Conservation (phyloP, 805 yeast species). For the Lipomyces starkeyi region DNA sequence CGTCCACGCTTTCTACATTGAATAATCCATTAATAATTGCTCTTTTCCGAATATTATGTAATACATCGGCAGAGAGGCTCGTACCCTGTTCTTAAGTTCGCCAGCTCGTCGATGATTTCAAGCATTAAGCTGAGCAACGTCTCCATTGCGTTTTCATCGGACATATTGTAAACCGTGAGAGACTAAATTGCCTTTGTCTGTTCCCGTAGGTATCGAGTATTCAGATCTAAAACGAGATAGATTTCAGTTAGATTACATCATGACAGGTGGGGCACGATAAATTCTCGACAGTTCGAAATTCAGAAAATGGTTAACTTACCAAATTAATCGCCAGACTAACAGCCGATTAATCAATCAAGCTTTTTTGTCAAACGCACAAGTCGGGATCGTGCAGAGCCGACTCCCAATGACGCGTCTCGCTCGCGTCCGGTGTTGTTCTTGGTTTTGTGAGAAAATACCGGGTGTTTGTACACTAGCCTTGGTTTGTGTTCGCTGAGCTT, state of each 20-base stretch:
- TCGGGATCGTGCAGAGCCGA: not conserved
- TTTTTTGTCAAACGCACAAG: not conserved
- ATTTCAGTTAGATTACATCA: not conserved
- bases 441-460: not conserved
- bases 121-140: slow-evolving; percentile 20
- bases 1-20: slow-evolving; percentile 50
- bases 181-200: not conserved
- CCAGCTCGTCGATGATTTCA: slow-evolving; percentile 49
- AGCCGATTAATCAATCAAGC: not conserved
- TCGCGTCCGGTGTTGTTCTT: not conserved
- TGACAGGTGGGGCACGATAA: not conserved
- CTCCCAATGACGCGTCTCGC: slow-evolving; percentile 4
- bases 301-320: not conserved
- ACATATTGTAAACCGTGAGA: not conserved
- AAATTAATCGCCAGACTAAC: not conserved
- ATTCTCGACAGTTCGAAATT: not conserved
- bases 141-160: slow-evolving; percentile 5
- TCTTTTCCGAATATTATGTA: not conserved
- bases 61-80: not conserved
- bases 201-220: not conserved
- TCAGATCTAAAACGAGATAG: not conserved
- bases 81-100: slow-evolving; percentile 44
- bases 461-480: not conserved
- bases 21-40: not conserved
- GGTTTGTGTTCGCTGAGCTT: not conserved